phyloP scores from a whole-genome alignment of 371 early-diverging fungal genomes.

The Antonospora locustae region DNA sequence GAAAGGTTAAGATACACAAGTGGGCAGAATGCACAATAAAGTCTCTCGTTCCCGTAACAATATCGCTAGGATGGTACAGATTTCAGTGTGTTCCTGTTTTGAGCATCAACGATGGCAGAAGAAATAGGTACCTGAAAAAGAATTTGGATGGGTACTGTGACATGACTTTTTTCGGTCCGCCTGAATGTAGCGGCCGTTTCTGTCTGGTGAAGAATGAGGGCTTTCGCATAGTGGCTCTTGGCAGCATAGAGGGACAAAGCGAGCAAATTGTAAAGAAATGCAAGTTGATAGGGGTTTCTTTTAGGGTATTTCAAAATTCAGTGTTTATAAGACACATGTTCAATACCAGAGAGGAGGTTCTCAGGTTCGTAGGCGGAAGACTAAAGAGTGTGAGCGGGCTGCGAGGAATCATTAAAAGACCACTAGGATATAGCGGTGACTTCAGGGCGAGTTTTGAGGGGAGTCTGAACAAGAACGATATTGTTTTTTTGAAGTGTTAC shows the following conservation, averaged over 20 bases:
- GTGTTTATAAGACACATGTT: slow-evolving; percentile 99
- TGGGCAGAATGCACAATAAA: slow-evolving; percentile 86
- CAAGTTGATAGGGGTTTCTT: slow-evolving; percentile 81
- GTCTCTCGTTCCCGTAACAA: slow-evolving; percentile 82
- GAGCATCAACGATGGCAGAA: slow-evolving; percentile 63
- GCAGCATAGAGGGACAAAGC: slow-evolving; percentile 73
- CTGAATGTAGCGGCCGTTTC: too few species aligned
- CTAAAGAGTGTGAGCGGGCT: slow-evolving; percentile 88
- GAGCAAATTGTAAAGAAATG: slow-evolving; percentile 87
- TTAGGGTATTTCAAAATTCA: slow-evolving; percentile 82
- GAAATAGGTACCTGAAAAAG: slow-evolving; percentile 90
- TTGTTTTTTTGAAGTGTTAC: slow-evolving; percentile 88
- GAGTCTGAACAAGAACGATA: slow-evolving; percentile 76
- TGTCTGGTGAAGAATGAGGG: too few species aligned
- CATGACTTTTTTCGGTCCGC: slow-evolving; percentile 45
- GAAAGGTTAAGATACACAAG: slow-evolving; percentile 74
- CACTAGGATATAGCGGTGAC: slow-evolving; percentile 62
- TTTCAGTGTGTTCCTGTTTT: slow-evolving; percentile 86
- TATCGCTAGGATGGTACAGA: slow-evolving; percentile 91
- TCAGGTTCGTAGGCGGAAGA: slow-evolving; percentile 83
- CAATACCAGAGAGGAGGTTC: slow-evolving; percentile 84
- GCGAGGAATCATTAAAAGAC: slow-evolving; percentile 89
- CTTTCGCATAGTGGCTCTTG: slow-evolving; percentile 80
- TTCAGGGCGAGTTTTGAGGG: slow-evolving; percentile 98
- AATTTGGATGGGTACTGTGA: slow-evolving; percentile 55